These are phyloP conservation scores for Emydomyces testavorans DNA, from an alignment of 2,329 filamentous ascomycete species.

Conservation along the genomic window DNA sequence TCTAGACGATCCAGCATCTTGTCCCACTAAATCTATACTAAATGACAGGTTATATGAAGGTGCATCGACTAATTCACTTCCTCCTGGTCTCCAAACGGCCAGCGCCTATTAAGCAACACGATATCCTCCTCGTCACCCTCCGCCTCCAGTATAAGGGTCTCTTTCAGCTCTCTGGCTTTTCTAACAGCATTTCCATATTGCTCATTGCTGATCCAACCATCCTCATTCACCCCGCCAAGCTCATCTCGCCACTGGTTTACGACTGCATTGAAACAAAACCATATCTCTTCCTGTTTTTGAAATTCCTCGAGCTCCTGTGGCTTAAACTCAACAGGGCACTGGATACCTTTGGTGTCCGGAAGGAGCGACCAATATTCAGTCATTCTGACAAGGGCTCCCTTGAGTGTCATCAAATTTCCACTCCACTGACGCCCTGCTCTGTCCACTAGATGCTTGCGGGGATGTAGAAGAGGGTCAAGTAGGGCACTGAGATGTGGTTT, in stretches of 20 bases:
- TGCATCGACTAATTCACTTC: conserved; percentile 12
- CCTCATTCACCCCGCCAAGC: conserved; percentile 13
- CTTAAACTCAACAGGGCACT: conserved; percentile 13
- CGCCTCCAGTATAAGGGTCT: conserved; percentile 7
- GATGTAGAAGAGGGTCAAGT: conserved; percentile 10
- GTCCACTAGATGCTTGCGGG: conserved; percentile 11
- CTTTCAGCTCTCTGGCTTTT: conserved; percentile 11
- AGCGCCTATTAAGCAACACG: conserved; percentile 9
- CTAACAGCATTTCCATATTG: conserved; percentile 12
- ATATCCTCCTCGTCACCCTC: conserved; percentile 14
- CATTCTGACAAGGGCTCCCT: conserved; percentile 12
- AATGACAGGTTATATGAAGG: too few species aligned
- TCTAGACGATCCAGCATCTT: too few species aligned
- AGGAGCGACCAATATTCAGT: conserved; percentile 13
- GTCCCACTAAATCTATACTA: too few species aligned
- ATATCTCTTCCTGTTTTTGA: conserved; percentile 12
- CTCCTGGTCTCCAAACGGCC: conserved; percentile 13
- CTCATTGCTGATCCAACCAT: conserved; percentile 15
- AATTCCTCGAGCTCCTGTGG: conserved; percentile 11
- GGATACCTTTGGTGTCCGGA: conserved; percentile 4
- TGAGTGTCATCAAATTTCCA: conserved; percentile 11
- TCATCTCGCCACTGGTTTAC: conserved; percentile 13
- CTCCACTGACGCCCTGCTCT: conserved; percentile 13
- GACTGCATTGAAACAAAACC: conserved; percentile 13
- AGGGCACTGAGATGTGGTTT: conserved; percentile 11